These are phyloP conservation scores for Rhizopogon vinicolor DNA, from an alignment of 768 basidiomycete species.

Conservation along the genomic window DNA sequence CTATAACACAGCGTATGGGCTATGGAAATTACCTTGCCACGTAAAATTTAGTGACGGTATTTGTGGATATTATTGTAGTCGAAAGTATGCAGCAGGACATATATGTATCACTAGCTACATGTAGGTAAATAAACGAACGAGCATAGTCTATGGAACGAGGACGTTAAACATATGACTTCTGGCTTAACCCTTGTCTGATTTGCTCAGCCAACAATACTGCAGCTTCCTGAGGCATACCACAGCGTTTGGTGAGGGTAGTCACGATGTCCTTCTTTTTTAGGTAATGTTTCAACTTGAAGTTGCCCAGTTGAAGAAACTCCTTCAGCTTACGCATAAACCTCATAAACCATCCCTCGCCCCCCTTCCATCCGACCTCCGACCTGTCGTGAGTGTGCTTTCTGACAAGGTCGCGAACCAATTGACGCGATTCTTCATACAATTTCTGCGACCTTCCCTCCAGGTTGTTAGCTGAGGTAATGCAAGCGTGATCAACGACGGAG, in stretches of 20 bases:
- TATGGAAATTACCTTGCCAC: too few species aligned
- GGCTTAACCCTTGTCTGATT: slow-evolving; percentile 9
- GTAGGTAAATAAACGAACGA: too few species aligned
- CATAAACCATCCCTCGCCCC: slow-evolving; percentile 11
- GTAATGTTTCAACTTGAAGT: too few species aligned
- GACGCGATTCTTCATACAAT: slow-evolving; percentile 30
- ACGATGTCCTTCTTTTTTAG: slow-evolving; percentile 13
- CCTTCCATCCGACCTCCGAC: background rate
- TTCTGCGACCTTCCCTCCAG: slow-evolving; percentile 15
- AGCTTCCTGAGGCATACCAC: slow-evolving; percentile 20
- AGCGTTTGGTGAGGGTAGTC: slow-evolving; percentile 18
- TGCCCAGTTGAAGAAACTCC: slow-evolving; percentile 14
- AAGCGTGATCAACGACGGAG: slow-evolving; percentile 23
- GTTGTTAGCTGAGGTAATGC: slow-evolving; percentile 29
- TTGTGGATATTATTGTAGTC: too few species aligned
- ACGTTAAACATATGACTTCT: background rate
- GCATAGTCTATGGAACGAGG: too few species aligned
- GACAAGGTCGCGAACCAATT: slow-evolving; percentile 18
- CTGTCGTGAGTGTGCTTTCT: background rate
- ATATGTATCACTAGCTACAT: too few species aligned
- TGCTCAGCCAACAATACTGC: slow-evolving; percentile 17
- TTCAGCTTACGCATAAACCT: slow-evolving; percentile 7
- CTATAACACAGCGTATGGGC: too few species aligned
- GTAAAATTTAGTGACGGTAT: too few species aligned
- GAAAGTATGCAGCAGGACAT: too few species aligned